phyloP scores from a whole-genome alignment of 2,329 filamentous ascomycete species.

The Sclerotinia borealis region DNA sequence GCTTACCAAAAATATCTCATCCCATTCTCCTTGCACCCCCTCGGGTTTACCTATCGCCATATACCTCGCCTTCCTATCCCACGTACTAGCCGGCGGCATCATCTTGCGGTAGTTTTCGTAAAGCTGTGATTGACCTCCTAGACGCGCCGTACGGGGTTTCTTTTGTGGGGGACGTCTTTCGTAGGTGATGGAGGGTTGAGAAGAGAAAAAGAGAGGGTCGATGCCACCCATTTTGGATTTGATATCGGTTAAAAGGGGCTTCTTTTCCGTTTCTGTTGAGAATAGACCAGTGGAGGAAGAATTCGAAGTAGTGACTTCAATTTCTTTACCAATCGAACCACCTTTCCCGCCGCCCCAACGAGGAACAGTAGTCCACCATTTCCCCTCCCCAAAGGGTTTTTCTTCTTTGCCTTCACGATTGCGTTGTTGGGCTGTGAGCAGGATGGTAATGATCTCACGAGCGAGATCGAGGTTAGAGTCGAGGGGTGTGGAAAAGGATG shows the following conservation, averaged over 20 bases:
- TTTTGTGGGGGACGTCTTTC: constrained; percentile 10
- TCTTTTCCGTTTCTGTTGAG: neutral
- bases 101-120: constrained; percentile 62
- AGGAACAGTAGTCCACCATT: constrained; percentile 56
- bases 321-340: constrained; percentile 56
- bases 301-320: constrained; percentile 6
- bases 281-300: neutral
- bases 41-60: constrained; percentile 47
- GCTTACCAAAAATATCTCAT: constrained; percentile 58
- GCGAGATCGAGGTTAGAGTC: constrained; percentile 59
- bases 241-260: constrained; percentile 6
- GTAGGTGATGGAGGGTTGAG: neutral
- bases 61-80: constrained; percentile 56
- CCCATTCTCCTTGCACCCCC: constrained; percentile 48
- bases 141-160: constrained; percentile 16
- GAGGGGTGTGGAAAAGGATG: constrained; percentile 44
- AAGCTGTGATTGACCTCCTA: constrained; percentile 42
- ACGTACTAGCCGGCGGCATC: constrained; percentile 49
- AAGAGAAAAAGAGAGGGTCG: constrained; percentile 2
- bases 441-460: constrained; percentile 52
- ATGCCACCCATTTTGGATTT: constrained; percentile 20
- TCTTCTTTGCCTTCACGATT: constrained; percentile 52
- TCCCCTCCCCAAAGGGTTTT: constrained; percentile 48
- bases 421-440: constrained; percentile 59
- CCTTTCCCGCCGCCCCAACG: constrained; percentile 59